These are phyloP conservation scores for Aphanomyces stellatus DNA, from an alignment of 352 stramenopile genomes.

Conservation along the genomic window DNA sequence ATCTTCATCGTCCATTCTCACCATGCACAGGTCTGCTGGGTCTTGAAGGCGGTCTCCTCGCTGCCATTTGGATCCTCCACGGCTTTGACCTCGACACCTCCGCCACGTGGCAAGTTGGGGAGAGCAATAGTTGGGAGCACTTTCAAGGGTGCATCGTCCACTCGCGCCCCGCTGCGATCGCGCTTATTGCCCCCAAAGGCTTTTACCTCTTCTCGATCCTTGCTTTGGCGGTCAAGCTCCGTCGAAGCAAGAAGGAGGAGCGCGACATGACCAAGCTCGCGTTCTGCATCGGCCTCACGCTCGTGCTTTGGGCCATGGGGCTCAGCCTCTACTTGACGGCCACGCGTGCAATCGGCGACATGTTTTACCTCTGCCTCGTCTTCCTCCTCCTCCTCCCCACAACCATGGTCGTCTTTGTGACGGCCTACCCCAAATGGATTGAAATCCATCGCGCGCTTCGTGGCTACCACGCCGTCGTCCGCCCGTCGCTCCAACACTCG, in stretches of 20 bases:
- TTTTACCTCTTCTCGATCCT: not conserved
- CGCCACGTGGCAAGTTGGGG: not conserved
- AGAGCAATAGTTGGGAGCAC: not conserved
- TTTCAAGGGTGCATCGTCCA: not conserved
- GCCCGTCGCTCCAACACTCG: not conserved
- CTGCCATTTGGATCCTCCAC: not conserved
- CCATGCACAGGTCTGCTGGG: not conserved
- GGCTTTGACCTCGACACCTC: not conserved
- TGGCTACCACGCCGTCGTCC: not conserved
- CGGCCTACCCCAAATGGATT: not conserved
- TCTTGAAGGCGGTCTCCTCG: not conserved
- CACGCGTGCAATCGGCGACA: not conserved
- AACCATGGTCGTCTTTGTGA: not conserved
- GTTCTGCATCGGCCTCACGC: not conserved
- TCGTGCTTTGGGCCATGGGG: not conserved
- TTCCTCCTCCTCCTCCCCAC: constrained; percentile 4
- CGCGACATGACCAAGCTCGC: constrained; percentile 10
- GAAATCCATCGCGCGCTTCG: not conserved
- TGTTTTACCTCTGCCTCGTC: constrained; percentile 17
- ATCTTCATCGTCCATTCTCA: not conserved
- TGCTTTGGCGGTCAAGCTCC: not conserved
- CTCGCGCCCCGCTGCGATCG: not conserved
- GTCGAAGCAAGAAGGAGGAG: not conserved
- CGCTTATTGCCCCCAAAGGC: not conserved
- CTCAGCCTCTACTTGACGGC: not conserved